Percentiles rank a stretch among this genome's conserved stretches.
phyloP scores from a whole-genome alignment of 2,329 filamentous ascomycete species.

The Trichoderma atrobrunneum region DNA sequence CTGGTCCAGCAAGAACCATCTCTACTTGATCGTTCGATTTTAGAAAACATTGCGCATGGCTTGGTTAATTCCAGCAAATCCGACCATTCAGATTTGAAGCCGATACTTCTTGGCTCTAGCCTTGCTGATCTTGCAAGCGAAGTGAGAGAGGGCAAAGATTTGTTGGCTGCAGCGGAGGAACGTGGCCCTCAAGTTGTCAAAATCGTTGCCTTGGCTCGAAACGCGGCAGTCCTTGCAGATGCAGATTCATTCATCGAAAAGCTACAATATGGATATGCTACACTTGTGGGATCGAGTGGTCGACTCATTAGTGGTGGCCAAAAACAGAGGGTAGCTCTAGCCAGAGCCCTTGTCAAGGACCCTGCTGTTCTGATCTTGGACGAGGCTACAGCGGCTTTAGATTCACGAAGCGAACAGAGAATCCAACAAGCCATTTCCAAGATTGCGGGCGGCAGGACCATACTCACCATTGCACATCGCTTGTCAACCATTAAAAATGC shows the following conservation, averaged over 20 bases:
- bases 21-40: constrained; percentile 57
- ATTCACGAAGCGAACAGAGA: constrained; percentile 37
- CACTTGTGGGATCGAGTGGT: constrained; percentile 32
- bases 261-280: constrained; percentile 32
- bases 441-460: constrained; percentile 49
- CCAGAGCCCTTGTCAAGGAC: constrained; percentile 57
- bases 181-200: background rate
- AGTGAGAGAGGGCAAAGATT: constrained; percentile 23
- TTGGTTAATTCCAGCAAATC: constrained; percentile 37
- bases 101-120: constrained; percentile 40
- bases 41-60: constrained; percentile 49
- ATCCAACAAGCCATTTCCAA: constrained; percentile 45
- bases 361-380: constrained; percentile 64
- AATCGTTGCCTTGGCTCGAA: constrained; percentile 1
- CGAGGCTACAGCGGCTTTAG: constrained; percentile 60
- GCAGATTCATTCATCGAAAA: constrained; percentile 23
- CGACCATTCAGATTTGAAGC: constrained; percentile 44
- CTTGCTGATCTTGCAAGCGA: constrained; percentile 44
- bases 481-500: constrained; percentile 60
- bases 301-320: constrained; percentile 54
- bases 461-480: constrained; percentile 64
- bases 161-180: constrained; percentile 16
- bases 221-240: constrained; percentile 6
- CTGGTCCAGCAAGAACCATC: constrained; percentile 62
- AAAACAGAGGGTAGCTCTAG: constrained; percentile 60